Conservation (phyloP, 306 rosid species). For the Glycine soja region DNA sequence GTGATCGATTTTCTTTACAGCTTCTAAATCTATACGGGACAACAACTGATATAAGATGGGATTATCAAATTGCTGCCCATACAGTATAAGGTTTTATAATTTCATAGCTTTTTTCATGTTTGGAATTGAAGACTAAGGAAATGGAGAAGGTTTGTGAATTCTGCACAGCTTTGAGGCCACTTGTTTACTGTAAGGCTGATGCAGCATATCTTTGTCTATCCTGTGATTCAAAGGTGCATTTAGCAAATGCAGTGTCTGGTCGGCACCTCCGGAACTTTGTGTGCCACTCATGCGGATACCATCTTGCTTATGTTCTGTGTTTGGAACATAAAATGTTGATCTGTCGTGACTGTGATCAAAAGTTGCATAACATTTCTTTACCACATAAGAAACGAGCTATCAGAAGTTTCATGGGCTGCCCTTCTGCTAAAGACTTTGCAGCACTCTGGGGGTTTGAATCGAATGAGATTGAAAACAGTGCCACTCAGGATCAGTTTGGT, state of each 20-base stretch:
- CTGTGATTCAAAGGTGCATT: slow-evolving; percentile 90
- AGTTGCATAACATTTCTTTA: slow-evolving; percentile 57
- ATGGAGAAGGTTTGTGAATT: slow-evolving; percentile 88
- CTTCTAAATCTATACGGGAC: slow-evolving; percentile 23
- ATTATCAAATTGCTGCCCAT: slow-evolving; percentile 26
- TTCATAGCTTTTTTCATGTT: slow-evolving; percentile 26
- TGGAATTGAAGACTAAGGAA: slow-evolving; percentile 43
- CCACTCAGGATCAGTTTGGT: slow-evolving; percentile 42
- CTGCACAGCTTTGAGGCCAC: slow-evolving; percentile 75
- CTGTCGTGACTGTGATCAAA: slow-evolving; percentile 70
- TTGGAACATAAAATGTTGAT: slow-evolving; percentile 70
- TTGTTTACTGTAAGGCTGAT: slow-evolving; percentile 86
- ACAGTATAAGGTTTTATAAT: slow-evolving; percentile 20
- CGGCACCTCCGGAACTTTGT: slow-evolving; percentile 71
- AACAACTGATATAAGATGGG: slow-evolving; percentile 13
- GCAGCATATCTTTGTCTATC: slow-evolving; percentile 88
- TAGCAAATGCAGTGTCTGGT: slow-evolving; percentile 76
- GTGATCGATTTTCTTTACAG: slow-evolving; percentile 21
- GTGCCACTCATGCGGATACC: slow-evolving; percentile 67
- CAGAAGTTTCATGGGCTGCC: slow-evolving; percentile 76
- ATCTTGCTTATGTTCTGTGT: slow-evolving; percentile 66
- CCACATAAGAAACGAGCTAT: slow-evolving; percentile 63
- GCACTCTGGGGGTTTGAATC: slow-evolving; percentile 74
- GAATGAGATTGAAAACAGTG: slow-evolving; percentile 54
- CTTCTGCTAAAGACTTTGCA: slow-evolving; percentile 82